Conservation (phyloP, 2,329 filamentous ascomycete species). For the Neurospora crassa region DNA sequence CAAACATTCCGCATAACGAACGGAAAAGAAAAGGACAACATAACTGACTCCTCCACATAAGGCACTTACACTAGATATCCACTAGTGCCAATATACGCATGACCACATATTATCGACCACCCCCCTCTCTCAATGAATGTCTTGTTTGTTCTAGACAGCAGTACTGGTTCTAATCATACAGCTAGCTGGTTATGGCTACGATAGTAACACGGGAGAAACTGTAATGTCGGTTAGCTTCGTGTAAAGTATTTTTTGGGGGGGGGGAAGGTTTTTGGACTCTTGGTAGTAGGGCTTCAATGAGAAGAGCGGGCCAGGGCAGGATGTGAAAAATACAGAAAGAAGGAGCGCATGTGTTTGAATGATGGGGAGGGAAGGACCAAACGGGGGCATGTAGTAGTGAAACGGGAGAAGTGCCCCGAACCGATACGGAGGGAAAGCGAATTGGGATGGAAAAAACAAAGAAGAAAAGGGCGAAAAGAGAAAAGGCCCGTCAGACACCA, state of each 20-base stretch:
- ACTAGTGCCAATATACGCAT: not conserved
- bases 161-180: slow-evolving; percentile 27
- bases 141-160: not conserved
- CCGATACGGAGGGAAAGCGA: not conserved
- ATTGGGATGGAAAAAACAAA: not conserved
- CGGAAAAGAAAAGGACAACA: not conserved
- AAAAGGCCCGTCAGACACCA: slow-evolving; percentile 19
- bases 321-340: not conserved
- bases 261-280: not conserved
- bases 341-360: not conserved
- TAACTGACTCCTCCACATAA: not conserved
- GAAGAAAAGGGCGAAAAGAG: not conserved
- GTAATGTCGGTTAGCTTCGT: not conserved
- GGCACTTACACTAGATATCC: not conserved
- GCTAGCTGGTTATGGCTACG: slow-evolving; percentile 49
- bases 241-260: not conserved
- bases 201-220: slow-evolving; percentile 53
- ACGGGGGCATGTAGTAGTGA: not conserved
- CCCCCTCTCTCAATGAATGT: not conserved
- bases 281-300: not conserved
- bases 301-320: not conserved
- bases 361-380: not conserved
- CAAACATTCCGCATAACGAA: not conserved
- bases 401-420: not conserved
- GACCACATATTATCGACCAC: not conserved